Base-by-base conservation (phyloP, 352 stramenopile species). In the Phytophthora pini region DNA sequence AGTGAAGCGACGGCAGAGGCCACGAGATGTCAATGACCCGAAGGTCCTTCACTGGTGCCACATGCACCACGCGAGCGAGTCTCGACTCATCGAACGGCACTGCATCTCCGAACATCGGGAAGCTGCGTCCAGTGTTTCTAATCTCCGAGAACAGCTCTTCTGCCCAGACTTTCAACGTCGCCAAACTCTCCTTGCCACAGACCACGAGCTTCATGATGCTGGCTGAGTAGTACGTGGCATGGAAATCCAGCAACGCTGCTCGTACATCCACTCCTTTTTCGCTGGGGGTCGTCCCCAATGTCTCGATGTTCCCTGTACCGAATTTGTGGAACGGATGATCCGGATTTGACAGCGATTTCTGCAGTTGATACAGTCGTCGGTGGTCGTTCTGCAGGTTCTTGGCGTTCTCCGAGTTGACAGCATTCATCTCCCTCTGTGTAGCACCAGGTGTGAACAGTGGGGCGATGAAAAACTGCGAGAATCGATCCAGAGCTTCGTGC, bases 381-480 rank as follows among this genome's bases (percentile, higher is more conserved):
- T 86, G 84, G 79, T 99, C 97, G 57, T 96, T 96, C 47, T 98
- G 96, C 43, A 98, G 76, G 61, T 98, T 98, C 81, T 99, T 99
- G 32, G 89, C 76, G 74, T 99, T 96, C 76, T 99, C 97, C 3
- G 93, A 97, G 69, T 99, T 95, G 12, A 99, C 97, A 0, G 97
- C 97, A 50, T 97, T 90, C 52, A 99, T 88, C 78, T 99, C 97
- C 6, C 97, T 87, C 45, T 98, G 89, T 0, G 95, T 97, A 3
- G 91, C 89, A 24, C 72, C 86, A 54, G 92, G 55, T 24, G 89
- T 97, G 69, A 99, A 99, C 1, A 97, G 69, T 26, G 97, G 97
- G n/a, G 90, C 70, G 31, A 98, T 94, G 77, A 99, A 99, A 66
- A 99, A 99, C 83, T 99, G 94, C 32, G 97, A 82, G 59, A 99